phyloP scores from a whole-genome alignment of 805 yeast species.

The Maudiozyma bulderi region DNA sequence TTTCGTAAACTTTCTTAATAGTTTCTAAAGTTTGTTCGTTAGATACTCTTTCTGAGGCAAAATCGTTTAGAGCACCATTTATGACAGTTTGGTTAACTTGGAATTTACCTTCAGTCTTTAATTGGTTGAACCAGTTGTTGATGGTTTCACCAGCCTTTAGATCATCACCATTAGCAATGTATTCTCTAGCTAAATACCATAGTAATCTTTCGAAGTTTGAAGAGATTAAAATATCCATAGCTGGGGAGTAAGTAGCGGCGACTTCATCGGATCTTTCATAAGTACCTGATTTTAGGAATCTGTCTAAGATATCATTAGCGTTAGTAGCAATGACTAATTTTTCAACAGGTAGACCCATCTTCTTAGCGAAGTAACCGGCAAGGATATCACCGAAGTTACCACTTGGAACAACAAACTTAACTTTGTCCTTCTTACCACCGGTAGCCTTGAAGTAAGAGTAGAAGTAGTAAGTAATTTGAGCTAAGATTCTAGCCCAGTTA shows the following conservation, averaged over 20 bases:
- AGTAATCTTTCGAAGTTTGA: conserved; percentile 93
- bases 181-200: conserved; percentile 84
- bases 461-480: conserved; percentile 95
- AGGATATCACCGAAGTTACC: conserved; percentile 98
- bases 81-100: conserved; percentile 56
- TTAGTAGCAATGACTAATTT: conserved; percentile 89
- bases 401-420: conserved; percentile 88
- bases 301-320: conserved; percentile 87
- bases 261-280: conserved; percentile 72
- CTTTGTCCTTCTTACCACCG: conserved; percentile 34
- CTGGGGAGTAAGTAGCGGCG: conserved; percentile 88
- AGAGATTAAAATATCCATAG: conserved; percentile 95
- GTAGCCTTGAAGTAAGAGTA: conserved; percentile 72
- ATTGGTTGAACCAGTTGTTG: conserved; percentile 65
- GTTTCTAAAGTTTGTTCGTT: conserved; percentile 73
- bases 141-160: conserved; percentile 70
- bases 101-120: conserved; percentile 71
- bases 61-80: conserved; percentile 54
- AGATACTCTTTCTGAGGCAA: conserved; percentile 71
- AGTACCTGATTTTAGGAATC: conserved; percentile 79
- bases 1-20: conserved; percentile 57
- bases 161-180: conserved; percentile 43
- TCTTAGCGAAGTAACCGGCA: conserved; percentile 90
- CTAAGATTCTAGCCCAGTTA: conserved; percentile 97
- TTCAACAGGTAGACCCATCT: conserved; percentile 90